Percentiles rank a stretch among this genome's conserved stretches.
phyloP scores from a whole-genome alignment of 345 rosid species.

The Sonneratia caseolaris region DNA sequence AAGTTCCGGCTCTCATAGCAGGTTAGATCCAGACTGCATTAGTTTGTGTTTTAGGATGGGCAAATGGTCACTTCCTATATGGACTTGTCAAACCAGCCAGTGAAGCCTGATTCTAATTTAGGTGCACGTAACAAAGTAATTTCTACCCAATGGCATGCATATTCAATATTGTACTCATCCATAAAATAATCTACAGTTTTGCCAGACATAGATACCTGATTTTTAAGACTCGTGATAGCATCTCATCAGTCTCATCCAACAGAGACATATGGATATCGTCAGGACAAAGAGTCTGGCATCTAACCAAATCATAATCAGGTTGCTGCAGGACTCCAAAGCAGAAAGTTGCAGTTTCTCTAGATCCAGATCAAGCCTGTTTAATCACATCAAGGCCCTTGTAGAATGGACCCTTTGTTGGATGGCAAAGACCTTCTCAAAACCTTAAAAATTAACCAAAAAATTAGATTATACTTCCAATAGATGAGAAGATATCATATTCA shows the following conservation, averaged over 20 bases:
- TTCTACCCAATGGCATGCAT: background rate
- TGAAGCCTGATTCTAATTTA: too few relatives aligned
- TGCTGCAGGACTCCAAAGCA: constrained; percentile 91
- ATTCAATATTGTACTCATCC: background rate
- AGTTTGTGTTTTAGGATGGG: background rate
- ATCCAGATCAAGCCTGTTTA: constrained; percentile 95
- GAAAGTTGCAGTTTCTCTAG: constrained; percentile 90
- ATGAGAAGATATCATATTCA: background rate
- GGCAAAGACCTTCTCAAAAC: constrained; percentile 96
- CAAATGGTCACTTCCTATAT: too few relatives aligned
- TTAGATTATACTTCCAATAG: background rate
- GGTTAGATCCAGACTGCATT: too few relatives aligned
- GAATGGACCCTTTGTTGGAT: constrained; percentile 92
- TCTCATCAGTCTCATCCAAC: constrained; percentile 92
- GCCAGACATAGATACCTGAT: constrained; percentile 44
- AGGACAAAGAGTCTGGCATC: constrained; percentile 75
- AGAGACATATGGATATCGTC: constrained; percentile 82
- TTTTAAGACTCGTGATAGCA: constrained; percentile 98
- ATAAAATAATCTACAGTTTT: background rate
- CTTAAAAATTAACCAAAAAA: constrained; percentile 10
- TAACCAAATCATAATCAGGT: constrained; percentile 52
- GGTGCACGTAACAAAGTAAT: background rate
- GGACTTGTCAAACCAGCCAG: too few relatives aligned
- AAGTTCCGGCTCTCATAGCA: too few relatives aligned
- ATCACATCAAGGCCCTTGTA: constrained; percentile 90